These are phyloP conservation scores for Pulveroboletus frians DNA, from an alignment of 768 basidiomycete genomes.

Conservation along the genomic window DNA sequence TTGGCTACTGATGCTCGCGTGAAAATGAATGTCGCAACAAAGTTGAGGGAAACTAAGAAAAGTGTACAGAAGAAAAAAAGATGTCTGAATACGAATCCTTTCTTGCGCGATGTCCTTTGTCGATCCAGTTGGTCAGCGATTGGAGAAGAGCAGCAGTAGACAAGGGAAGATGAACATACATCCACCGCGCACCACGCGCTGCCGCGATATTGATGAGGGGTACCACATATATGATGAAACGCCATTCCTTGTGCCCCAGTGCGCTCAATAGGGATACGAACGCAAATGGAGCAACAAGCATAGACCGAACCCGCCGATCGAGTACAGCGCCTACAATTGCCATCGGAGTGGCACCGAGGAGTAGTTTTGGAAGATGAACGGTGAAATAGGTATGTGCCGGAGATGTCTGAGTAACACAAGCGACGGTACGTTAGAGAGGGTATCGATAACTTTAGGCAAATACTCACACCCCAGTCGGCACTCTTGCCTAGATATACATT, in stretches of 20 bases:
- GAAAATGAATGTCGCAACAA: constrained; percentile 46
- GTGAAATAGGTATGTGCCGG: constrained; percentile 65
- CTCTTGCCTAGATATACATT: constrained; percentile 87
- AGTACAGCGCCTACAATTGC: constrained; percentile 46
- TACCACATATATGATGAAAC: constrained; percentile 86
- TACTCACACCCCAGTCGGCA: constrained; percentile 85
- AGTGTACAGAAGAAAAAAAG: constrained; percentile 42
- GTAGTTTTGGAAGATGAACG: constrained; percentile 68
- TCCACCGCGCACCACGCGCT: constrained; percentile 53
- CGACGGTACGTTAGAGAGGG: background rate
- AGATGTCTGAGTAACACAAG: constrained; percentile 46
- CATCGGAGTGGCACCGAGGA: constrained; percentile 61
- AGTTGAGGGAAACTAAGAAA: constrained; percentile 51
- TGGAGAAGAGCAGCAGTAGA: background rate
- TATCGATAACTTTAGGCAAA: background rate
- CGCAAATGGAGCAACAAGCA: constrained; percentile 46
- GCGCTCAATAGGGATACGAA: constrained; percentile 65
- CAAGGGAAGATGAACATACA: constrained; percentile 45
- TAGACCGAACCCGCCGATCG: constrained; percentile 45
- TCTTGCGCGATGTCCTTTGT: constrained; percentile 45
- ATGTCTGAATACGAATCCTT: constrained; percentile 41
- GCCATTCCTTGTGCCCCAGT: constrained; percentile 95
- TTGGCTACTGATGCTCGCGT: constrained; percentile 62
- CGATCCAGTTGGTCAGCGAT: background rate
- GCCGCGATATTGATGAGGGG: constrained; percentile 79